Evolutionary conservation across 2,329 filamentous ascomycete species (phyloP).

Genomic region (Venturia nashicola): DNA sequence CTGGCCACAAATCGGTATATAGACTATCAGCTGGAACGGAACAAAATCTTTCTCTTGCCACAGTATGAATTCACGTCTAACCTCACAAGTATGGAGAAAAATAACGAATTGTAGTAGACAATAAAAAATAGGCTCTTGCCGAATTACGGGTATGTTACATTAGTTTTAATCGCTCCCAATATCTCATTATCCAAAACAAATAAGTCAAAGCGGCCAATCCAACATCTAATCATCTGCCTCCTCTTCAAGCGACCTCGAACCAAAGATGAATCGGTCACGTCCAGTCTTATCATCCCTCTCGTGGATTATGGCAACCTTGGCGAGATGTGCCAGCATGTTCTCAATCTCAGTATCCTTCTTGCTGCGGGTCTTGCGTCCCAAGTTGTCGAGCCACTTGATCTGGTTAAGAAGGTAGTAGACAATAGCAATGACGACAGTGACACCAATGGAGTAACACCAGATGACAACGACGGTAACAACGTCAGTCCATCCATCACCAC

Average conservation of each 20-base stretch:
- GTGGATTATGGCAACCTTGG: conserved; percentile 51
- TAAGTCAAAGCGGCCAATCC: background rate
- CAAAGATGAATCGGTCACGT: conserved; percentile 31
- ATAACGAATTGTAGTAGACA: background rate
- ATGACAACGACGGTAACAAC: conserved; percentile 54
- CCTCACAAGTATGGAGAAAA: background rate
- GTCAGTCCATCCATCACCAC: conserved; percentile 42
- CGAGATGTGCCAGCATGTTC: conserved; percentile 53
- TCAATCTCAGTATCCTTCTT: conserved; percentile 51
- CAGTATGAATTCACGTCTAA: too few species aligned
- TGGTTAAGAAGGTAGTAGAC: conserved; percentile 52
- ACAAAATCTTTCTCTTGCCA: too few species aligned
- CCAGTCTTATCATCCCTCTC: conserved; percentile 36
- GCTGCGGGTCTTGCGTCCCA: conserved; percentile 50
- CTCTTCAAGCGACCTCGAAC: conserved; percentile 31
- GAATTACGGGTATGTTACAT: conserved; percentile 3
- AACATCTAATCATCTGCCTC: conserved; percentile 33
- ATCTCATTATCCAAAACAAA: background rate
- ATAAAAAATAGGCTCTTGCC: background rate
- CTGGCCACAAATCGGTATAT: too few species aligned
- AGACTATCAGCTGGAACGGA: too few species aligned
- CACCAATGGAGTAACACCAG: conserved; percentile 55
- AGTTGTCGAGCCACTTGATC: conserved; percentile 45
- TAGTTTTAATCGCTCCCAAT: background rate
- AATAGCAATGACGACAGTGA: conserved; percentile 53